Base-by-base conservation (phyloP, 169 alveolate species). In the Plasmodium gallinaceum region DNA sequence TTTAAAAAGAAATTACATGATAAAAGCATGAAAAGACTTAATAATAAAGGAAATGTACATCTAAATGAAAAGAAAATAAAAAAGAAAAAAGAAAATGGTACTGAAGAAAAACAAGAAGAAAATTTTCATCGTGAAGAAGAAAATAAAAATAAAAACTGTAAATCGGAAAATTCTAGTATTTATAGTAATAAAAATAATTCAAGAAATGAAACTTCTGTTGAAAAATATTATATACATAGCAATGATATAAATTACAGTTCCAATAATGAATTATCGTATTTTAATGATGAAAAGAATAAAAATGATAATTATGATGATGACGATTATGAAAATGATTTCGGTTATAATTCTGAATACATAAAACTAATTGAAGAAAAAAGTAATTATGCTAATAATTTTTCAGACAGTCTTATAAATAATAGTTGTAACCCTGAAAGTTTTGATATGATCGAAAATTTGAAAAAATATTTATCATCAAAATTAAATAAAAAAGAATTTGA, bases 281-380 rank as follows among this genome's bases (percentile, higher is more conserved):
- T 9, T 46, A 37, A 2, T 20, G 37, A 45, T 24, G 52, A 39
- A 10, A n/a, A 54, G 0, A 58, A 42, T n/a, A 45, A 16, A 54
- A 51, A 14, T 5, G 5, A 70, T 39, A 18, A 43, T 22, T 20
- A 58, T 69, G 65, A 72, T 12, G 74, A 72, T 9, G 86, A 69
- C 46, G 70, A 83, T 37, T 61, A 69, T 61, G 83, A 83, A 69
- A 62, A 62, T 1, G 46, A 20, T 26, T 70, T 57, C 46, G 85
- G 87, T 48, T 57, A 45, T 62, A 32, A 45, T 69, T 69, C 91
- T 22, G 65, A 69, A 24, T 54, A 18, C 64, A 70, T 74, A 16
- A 69, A 57, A 86, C 26, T 1, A 43, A 65, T 61, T 7, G 92
- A 86, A 70, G 78, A 86, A 52, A 86, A 58, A 86, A 86, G 20